These are phyloP conservation scores for Yamadazyma atmosphaerica DNA, from an alignment of 1,139 yeast genomes.

Conservation along the genomic window DNA sequence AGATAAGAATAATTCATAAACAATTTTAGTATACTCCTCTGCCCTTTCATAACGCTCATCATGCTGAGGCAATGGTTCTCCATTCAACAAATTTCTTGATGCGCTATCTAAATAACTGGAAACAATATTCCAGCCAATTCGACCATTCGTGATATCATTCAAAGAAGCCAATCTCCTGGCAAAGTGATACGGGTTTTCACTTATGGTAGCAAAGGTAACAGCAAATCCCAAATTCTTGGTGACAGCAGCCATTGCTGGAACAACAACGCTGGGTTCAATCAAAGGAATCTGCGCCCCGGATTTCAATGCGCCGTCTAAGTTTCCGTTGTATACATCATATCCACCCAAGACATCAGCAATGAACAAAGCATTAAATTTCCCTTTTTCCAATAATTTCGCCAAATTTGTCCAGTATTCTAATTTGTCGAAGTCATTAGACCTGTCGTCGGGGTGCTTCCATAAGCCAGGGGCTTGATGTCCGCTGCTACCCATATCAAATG, in stretches of 20 bases:
- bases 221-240: slow-evolving; percentile 42
- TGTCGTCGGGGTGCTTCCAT: slow-evolving; percentile 46
- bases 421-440: slow-evolving; percentile 33
- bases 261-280: slow-evolving; percentile 42
- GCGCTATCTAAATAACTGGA: slow-evolving; percentile 43
- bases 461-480: slow-evolving; percentile 42
- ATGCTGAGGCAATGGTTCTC: slow-evolving; percentile 36
- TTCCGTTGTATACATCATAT: slow-evolving; percentile 40
- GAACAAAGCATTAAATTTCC: slow-evolving; percentile 45
- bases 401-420: slow-evolving; percentile 48
- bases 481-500: slow-evolving; percentile 40
- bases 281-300: slow-evolving; percentile 46
- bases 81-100: slow-evolving; percentile 37
- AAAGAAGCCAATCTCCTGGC: slow-evolving; percentile 44
- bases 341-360: slow-evolving; percentile 50
- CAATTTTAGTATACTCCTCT: slow-evolving; percentile 42
- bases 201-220: slow-evolving; percentile 43
- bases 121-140: slow-evolving; percentile 49
- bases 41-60: slow-evolving; percentile 42
- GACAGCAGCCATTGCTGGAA: slow-evolving; percentile 43
- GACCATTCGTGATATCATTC: slow-evolving; percentile 43
- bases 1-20: slow-evolving; percentile 38
- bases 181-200: slow-evolving; percentile 47
- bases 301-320: slow-evolving; percentile 35
- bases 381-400: slow-evolving; percentile 45